These are phyloP conservation scores for Nitzschia sp. DNA, from an alignment of 108 stramenopile species.

Conservation along the genomic window DNA sequence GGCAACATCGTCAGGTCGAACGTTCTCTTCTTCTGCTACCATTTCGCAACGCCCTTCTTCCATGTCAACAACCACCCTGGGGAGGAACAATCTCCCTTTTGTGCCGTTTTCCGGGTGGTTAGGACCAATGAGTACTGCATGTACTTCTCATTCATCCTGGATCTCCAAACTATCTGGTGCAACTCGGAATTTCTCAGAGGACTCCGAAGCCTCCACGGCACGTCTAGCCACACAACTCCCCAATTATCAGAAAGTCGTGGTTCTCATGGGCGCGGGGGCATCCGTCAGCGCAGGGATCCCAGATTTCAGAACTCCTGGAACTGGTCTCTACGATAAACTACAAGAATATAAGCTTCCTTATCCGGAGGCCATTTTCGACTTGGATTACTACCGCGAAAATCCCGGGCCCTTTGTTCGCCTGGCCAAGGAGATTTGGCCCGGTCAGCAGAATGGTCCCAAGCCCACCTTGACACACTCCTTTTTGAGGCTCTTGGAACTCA, in stretches of 20 bases:
- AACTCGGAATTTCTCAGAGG: too few relatives aligned
- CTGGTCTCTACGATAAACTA: slow-evolving; percentile 81
- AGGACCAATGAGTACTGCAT: too few relatives aligned
- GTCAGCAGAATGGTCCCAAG: slow-evolving; percentile 34
- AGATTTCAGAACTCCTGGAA: slow-evolving; percentile 91
- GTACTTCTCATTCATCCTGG: too few relatives aligned
- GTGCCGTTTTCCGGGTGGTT: too few relatives aligned
- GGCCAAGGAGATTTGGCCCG: slow-evolving; percentile 78
- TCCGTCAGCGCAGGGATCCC: slow-evolving; percentile 82
- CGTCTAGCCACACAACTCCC: too few relatives aligned
- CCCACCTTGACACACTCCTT: slow-evolving; percentile 87
- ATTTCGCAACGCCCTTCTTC: too few relatives aligned
- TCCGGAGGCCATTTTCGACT: slow-evolving; percentile 87
- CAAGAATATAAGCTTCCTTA: slow-evolving; percentile 80
- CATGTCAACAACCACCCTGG: too few relatives aligned
- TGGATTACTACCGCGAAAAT: slow-evolving; percentile 71
- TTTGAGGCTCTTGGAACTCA: slow-evolving; percentile 70
- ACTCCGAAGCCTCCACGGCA: too few relatives aligned
- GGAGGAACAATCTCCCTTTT: too few relatives aligned
- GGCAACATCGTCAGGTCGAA: too few relatives aligned
- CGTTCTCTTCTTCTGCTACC: too few relatives aligned
- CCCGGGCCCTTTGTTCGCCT: slow-evolving; percentile 66
- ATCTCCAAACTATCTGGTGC: too few relatives aligned
- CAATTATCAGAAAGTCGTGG: not conserved
- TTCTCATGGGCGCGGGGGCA: slow-evolving; percentile 40